Base-by-base conservation (phyloP, 2,329 filamentous ascomycete species). In the Aspergillus latus region DNA sequence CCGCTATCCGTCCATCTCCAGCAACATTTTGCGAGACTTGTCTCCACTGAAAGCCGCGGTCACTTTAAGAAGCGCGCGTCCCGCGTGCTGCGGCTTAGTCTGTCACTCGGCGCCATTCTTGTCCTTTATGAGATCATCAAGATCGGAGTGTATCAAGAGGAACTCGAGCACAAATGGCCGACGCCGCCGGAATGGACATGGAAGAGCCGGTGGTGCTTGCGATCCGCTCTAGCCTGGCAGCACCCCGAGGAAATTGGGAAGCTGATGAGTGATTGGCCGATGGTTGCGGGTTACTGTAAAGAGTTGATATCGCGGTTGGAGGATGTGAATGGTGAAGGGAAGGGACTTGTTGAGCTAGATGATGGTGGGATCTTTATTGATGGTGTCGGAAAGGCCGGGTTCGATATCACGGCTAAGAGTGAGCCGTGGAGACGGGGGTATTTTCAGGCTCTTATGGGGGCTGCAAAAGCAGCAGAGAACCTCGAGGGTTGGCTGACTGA, bases 361-460 rank as follows among this genome's bases (percentile, higher is more conserved):
- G 69, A 74, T 1, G 82, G 80, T 2, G 82, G 78, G 0, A 74
- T 82, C 3, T 67, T 78, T 40, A 77, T 86, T n/a, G 80, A 81
- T 3, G 83, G 80, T 0, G 65, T 84, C 29, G 83, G 82, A 0
- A 78, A 74, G 54, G 77, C 80, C 2, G 84, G 85, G 0, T 85
- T 84, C 62, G 90, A 96, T 69, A 78, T 94, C 54, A 84, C 84
- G 1, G 81, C 75, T 6, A 96, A 92, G 77, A 88, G 86, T 60
- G 90, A 95, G 72, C 80, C 88, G 49, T 97, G 92, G 93, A 81
- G 88, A 65, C 81, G 90, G 54, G 92, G 91, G 1, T 97, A 97
- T 74, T 92, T 88, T 67, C 86, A 95, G 66, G 82, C 87, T 2
- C 76, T 97, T 47, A 90, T 97, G 84, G 82, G 88, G 10, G 85